phyloP scores from a whole-genome alignment of 441 rosid genomes.

The Dalechampia spathulata region DNA sequence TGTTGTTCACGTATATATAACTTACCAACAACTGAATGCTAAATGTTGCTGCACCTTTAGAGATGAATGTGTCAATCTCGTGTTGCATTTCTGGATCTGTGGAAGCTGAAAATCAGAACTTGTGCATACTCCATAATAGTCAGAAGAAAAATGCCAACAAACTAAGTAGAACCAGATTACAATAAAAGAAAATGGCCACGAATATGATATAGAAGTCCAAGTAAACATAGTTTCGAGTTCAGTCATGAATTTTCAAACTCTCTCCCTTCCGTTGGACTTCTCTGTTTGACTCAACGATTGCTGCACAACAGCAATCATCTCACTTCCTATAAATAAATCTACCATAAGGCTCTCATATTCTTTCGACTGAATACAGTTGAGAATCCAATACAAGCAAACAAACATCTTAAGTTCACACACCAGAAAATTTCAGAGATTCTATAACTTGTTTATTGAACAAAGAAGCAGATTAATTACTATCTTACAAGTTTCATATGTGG shows the following conservation, averaged over 20 bases:
- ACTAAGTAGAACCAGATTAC: not conserved
- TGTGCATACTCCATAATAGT: conserved; percentile 2
- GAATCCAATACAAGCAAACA: not conserved
- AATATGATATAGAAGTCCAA: not conserved
- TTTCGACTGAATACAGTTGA: not conserved
- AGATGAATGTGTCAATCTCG: conserved; percentile 48
- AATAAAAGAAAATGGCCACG: not conserved
- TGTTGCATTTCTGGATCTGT: conserved; percentile 78
- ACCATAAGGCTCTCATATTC: not conserved
- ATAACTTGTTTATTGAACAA: no score
- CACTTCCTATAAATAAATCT: not conserved
- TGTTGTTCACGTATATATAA: conserved; percentile 13
- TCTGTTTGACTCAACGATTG: not conserved
- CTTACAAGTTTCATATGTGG: not conserved
- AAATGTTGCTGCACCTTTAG: conserved; percentile 65
- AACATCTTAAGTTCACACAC: no score
- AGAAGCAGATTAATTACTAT: not conserved
- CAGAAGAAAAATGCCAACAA: conserved; percentile 3
- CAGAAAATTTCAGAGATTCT: no score
- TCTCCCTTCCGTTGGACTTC: conserved; percentile 3
- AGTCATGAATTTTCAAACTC: not conserved
- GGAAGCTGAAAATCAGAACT: conserved; percentile 20
- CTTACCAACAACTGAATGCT: conserved; percentile 63
- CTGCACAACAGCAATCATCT: not conserved
- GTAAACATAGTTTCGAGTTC: conserved; percentile 2